phyloP scores from a whole-genome alignment of 352 stramenopile genomes.

The Phytophthora boehmeriae region DNA sequence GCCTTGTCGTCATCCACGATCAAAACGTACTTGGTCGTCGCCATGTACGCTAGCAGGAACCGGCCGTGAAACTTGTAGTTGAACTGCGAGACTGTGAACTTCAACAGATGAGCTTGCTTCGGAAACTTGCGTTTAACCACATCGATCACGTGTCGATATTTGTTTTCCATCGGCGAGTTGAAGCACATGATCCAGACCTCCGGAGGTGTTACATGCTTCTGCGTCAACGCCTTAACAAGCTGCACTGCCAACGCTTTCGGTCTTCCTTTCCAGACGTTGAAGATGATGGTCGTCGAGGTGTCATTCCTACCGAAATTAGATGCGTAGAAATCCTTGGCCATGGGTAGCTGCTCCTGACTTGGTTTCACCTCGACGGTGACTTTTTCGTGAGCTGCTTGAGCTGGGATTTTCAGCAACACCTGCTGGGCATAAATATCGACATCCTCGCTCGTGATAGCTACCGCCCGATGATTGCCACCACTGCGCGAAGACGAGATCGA shows the following conservation, averaged over 20 bases:
- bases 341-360: constrained; percentile 34
- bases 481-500: constrained; percentile 10
- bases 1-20: constrained; percentile 57
- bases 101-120: constrained; percentile 29
- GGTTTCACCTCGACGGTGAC: constrained; percentile 23
- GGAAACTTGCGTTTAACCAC: constrained; percentile 30
- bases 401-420: constrained; percentile 27
- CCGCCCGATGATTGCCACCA: constrained; percentile 1
- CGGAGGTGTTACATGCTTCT: constrained; percentile 42
- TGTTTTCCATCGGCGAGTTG: constrained; percentile 46
- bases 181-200: constrained; percentile 77
- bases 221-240: constrained; percentile 37
- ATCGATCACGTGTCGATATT: constrained; percentile 47
- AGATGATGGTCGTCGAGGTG: constrained; percentile 76
- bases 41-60: constrained; percentile 62
- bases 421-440: constrained; percentile 21
- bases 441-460: constrained; percentile 22
- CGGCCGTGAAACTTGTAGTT: constrained; percentile 63
- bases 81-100: constrained; percentile 54
- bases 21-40: constrained; percentile 56
- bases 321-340: constrained; percentile 57
- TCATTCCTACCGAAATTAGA: constrained; percentile 33
- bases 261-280: constrained; percentile 70
- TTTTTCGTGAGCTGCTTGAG: constrained; percentile 5
- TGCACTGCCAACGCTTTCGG: constrained; percentile 51